phyloP scores from a whole-genome alignment of 2,329 filamentous ascomycete species.

The Alternaria solani region DNA sequence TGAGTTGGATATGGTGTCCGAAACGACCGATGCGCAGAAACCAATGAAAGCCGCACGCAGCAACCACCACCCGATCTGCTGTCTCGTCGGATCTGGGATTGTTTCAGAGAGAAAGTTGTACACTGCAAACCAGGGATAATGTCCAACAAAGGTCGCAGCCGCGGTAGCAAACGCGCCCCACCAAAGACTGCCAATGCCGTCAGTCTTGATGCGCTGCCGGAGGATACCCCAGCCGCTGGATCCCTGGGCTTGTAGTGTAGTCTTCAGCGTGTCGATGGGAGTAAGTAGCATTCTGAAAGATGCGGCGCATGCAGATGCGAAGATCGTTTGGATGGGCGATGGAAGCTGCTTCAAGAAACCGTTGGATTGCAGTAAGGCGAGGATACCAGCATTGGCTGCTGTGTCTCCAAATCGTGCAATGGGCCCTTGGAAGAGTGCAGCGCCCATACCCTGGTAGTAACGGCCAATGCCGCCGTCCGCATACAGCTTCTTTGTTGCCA shows the following conservation, averaged over 20 bases:
- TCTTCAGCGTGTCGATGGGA: constrained; percentile 42
- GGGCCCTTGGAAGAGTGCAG: constrained; percentile 38
- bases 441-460: constrained; percentile 38
- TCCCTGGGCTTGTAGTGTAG: constrained; percentile 39
- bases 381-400: constrained; percentile 41
- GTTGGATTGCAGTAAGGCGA: constrained; percentile 39
- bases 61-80: constrained; percentile 34
- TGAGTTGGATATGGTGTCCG: constrained; percentile 41
- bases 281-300: constrained; percentile 39
- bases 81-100: constrained; percentile 31
- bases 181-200: constrained; percentile 40
- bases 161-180: constrained; percentile 44
- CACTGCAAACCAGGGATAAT: constrained; percentile 43
- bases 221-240: constrained; percentile 31
- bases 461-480: constrained; percentile 35
- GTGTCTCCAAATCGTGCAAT: constrained; percentile 43
- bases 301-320: constrained; percentile 39
- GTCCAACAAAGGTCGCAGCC: constrained; percentile 41
- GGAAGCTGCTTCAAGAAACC: constrained; percentile 33
- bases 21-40: constrained; percentile 40
- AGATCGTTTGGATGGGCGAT: constrained; percentile 38
- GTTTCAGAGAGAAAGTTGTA: constrained; percentile 39
- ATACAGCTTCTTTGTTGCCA: constrained; percentile 38
- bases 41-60: constrained; percentile 40
- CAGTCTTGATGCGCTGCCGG: constrained; percentile 32